These are phyloP conservation scores for Lotus japonicus DNA, from an alignment of 306 rosid species.

Conservation along the genomic window DNA sequence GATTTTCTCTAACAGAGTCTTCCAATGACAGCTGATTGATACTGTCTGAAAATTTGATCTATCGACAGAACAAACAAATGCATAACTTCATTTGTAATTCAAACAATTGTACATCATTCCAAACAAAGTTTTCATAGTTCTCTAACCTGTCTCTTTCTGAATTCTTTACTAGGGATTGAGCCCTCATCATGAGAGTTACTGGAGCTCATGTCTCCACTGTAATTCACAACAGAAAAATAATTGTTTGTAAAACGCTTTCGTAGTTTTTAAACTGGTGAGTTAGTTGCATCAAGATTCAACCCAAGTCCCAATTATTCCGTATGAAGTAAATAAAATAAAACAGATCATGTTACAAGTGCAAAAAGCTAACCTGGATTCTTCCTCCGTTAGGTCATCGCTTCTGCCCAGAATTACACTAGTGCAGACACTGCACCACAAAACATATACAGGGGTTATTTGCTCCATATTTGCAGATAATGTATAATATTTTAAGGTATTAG, in stretches of 20 bases:
- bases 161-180: slow-evolving; percentile 55
- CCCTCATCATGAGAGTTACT: slow-evolving; percentile 45
- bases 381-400: slow-evolving; percentile 57
- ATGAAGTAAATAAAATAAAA: background rate
- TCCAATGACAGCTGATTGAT: slow-evolving; percentile 78
- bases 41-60: slow-evolving; percentile 87
- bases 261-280: background rate
- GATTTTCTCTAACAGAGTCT: slow-evolving; percentile 76
- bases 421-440: slow-evolving; percentile 62
- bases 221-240: slow-evolving; percentile 23
- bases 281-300: background rate
- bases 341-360: slow-evolving; percentile 8
- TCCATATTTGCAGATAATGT: background rate
- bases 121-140: background rate
- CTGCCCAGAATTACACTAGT: slow-evolving; percentile 79
- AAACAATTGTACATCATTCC: slow-evolving; percentile 3
- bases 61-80: slow-evolving; percentile 21
- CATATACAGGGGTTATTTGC: slow-evolving; percentile 7
- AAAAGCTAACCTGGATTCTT: slow-evolving; percentile 73
- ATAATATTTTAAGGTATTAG: slow-evolving; percentile 16
- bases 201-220: slow-evolving; percentile 69
- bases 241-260: background rate
- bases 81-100: slow-evolving; percentile 9
- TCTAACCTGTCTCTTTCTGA: slow-evolving; percentile 77
- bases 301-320: background rate